Evolutionary conservation across 2,329 filamentous ascomycete species (phyloP), one percentile per base, ranked within the genome.

Genomic region (Ilyonectria sp.): DNA sequence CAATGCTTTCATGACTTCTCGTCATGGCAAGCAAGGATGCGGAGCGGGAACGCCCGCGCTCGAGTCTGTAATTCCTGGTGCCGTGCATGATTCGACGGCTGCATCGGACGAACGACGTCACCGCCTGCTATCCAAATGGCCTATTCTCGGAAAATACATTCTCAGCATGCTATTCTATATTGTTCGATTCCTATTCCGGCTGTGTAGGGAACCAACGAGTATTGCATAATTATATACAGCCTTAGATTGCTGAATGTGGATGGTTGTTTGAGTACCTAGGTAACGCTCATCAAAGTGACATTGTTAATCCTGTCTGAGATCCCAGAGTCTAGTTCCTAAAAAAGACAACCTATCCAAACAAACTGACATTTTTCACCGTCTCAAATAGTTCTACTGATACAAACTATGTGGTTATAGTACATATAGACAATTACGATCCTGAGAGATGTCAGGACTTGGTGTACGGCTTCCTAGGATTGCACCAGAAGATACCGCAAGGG

Each of bases 381-480:
- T 35, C 21, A 35, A 57, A 54, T 13, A 23, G 17, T n/a, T 60
- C 40, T 49, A 60, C 35, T 26, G 15, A 52, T 56, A 52, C 44
- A 60, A 26, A 33, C 43, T 56, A 43, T 46, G 44, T 13, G 21
- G 40, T 21, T 33, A 52, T 61, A 44, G 44, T 57, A 60, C 53
- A 61, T 53, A 50, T 26, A 57, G 29, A 65, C 40, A 31, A 13
- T 31, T 56, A 17, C 33, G 35, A 9, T 37, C 10, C 31, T 33
- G 31, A 21, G 35, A 57, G 26, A 29, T 26, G 9, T 35, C 29
- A 26, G 47, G 43, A 13, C 19, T n/a, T 29, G 26, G 9, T 43
- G 31, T 43, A 29, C 43, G 40, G 35, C 19, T 56, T 53, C 26
- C 29, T 52, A 53, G 52, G 50, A 59, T 33, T 46, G 40, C 49